Base-by-base conservation (phyloP, 139 green algal genomes). In the Astrephomene gubernaculifera region DNA sequence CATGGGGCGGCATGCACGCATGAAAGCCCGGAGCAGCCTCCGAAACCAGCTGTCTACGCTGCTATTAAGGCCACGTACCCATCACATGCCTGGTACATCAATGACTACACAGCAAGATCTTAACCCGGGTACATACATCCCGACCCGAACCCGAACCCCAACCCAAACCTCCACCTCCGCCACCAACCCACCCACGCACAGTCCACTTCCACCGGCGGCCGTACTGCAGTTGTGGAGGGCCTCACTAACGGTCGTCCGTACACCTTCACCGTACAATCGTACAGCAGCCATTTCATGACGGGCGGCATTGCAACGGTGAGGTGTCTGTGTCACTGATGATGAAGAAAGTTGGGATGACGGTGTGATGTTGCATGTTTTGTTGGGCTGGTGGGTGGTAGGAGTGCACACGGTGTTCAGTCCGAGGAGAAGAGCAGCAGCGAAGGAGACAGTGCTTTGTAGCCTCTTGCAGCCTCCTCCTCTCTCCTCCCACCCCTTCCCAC, bases 181-280 rank as follows among this genome's bases (percentile, higher is more conserved):
- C 65, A 12, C 65, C 65, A 2, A n/a, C 45, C 71, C 29, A 65
- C 71, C 45, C 25, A 29, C 54, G 24, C 39, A 29, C 64, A 86
- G 79, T 69, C 65, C 4, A 86, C 79, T 65, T 70, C 65, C 79
- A 86, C 79, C 35, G 43, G 65, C 35, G 45, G 45, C 35, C 35
- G 19, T 17, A 57, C 1, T 10, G 65, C 65, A 1, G 65, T 69
- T 4, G 45, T 86, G 39, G 79, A 76, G n/a, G 79, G 79, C 25
- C 79, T 86, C 33, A 43, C 67, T 14, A 76, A 86, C 52, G 79
- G 79, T 49, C 65, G 49, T 17, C 29, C 35, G 10, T 86, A 86
- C 79, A 12, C 22, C 2, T 69, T 86, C 25, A 1, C 25, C 2
- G 79, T 86, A 5, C 79, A 86, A 65, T 45, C 79, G 0, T 74